phyloP scores from a whole-genome alignment of 352 stramenopile species.

The Elongisporangium anandrum region DNA sequence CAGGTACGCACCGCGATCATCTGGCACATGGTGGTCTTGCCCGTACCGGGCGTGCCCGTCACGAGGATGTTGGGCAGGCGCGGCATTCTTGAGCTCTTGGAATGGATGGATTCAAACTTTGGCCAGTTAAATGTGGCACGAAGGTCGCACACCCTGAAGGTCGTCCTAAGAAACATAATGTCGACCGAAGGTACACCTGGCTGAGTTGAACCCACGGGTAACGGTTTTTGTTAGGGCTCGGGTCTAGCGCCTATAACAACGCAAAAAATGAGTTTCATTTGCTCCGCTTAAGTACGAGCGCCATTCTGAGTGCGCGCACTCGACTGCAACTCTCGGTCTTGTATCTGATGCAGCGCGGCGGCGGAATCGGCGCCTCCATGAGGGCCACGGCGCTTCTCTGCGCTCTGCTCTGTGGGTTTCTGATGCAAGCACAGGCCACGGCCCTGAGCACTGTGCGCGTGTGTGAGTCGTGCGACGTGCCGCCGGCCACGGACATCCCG shows the following conservation, averaged over 20 bases:
- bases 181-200: not conserved
- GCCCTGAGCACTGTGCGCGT: conserved; percentile 16
- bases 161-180: not conserved
- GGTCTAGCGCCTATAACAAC: not conserved
- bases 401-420: not conserved
- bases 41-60: conserved; percentile 95
- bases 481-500: conserved; percentile 25
- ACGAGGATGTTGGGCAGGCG: conserved; percentile 95
- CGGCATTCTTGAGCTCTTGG: conserved; percentile 23
- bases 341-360: not conserved
- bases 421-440: not conserved
- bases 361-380: not conserved
- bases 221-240: not conserved
- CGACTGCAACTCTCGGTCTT: not conserved
- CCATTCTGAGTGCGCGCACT: not conserved
- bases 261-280: not conserved
- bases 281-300: not conserved
- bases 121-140: not conserved
- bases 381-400: not conserved
- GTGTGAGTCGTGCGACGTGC: conserved; percentile 58
- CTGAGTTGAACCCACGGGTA: not conserved
- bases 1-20: conserved; percentile 71
- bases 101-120: conserved; percentile 7
- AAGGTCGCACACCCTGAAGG: not conserved
- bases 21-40: conserved; percentile 93